Conservation (phyloP, 2,329 filamentous ascomycete species). For the Calonectria leucothoes region DNA sequence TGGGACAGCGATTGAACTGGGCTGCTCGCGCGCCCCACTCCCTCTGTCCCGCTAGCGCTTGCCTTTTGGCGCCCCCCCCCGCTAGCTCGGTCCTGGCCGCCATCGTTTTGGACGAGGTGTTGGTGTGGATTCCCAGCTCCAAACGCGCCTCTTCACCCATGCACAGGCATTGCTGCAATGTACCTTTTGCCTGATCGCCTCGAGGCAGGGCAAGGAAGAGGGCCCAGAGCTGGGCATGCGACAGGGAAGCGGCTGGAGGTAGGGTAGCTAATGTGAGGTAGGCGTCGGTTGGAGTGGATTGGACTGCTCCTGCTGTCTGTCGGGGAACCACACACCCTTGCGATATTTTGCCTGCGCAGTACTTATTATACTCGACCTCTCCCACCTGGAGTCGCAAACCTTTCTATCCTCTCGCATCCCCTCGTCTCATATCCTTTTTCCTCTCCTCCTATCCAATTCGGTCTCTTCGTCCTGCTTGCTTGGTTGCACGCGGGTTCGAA, state of each 20-base stretch:
- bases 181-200: constrained; percentile 13
- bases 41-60: constrained; percentile 25
- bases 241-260: constrained; percentile 17
- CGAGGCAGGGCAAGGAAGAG: constrained; percentile 12
- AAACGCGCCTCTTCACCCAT: constrained; percentile 11
- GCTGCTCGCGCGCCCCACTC: constrained; percentile 29
- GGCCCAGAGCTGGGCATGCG: constrained; percentile 17
- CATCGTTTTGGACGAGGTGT: constrained; percentile 7
- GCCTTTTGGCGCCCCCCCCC: constrained; percentile 3
- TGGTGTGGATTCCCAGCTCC: constrained; percentile 1
- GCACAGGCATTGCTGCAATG: constrained; percentile 10
- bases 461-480: constrained; percentile 35
- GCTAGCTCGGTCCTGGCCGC: constrained; percentile 16
- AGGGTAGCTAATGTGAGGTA: not conserved
- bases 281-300: not conserved
- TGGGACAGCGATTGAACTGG: not conserved
- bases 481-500: constrained; percentile 32
- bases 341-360: constrained; percentile 32
- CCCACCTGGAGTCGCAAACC: constrained; percentile 1
- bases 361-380: constrained; percentile 27
- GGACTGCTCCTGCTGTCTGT: constrained; percentile 15
- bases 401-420: constrained; percentile 15
- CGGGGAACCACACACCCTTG: constrained; percentile 14
- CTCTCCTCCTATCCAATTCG: constrained; percentile 17
- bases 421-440: not conserved